A percentile compares a stretch with the other conserved stretches of the same genome.
phyloP scores from a whole-genome alignment of 306 rosid species.

The Dalbergia oliveri region DNA sequence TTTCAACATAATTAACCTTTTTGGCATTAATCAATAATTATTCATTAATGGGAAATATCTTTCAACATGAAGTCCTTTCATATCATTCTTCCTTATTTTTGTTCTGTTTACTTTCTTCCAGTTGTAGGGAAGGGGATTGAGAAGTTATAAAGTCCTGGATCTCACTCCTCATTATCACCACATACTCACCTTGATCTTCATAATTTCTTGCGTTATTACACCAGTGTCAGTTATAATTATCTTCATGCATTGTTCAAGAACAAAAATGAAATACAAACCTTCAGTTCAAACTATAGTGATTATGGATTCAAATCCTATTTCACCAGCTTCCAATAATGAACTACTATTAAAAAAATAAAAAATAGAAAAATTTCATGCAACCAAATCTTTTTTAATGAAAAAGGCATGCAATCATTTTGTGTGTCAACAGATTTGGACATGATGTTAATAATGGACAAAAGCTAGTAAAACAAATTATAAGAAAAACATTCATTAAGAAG shows the following conservation, averaged over 20 bases:
- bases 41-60: background rate
- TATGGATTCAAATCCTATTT: background rate
- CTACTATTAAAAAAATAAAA: background rate
- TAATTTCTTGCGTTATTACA: background rate
- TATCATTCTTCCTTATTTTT: background rate
- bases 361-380: conserved; percentile 5
- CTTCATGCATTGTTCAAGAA: background rate
- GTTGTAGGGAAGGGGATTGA: background rate
- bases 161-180: background rate
- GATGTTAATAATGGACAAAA: conserved; percentile 18
- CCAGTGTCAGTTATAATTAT: background rate
- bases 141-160: background rate
- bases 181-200: background rate
- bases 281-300: background rate
- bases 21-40: background rate
- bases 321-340: background rate
- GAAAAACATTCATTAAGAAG: conserved; percentile 26
- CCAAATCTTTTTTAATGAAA: conserved; percentile 14
- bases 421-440: background rate
- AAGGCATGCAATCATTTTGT: conserved; percentile 7
- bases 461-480: conserved; percentile 5
- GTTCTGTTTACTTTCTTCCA: background rate
- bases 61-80: background rate
- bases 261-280: background rate
- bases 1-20: background rate